A percentile compares a stretch with the other conserved stretches of the same genome.
phyloP scores from a whole-genome alignment of 73 alveolate species.

The Paramecium bursaria region DNA sequence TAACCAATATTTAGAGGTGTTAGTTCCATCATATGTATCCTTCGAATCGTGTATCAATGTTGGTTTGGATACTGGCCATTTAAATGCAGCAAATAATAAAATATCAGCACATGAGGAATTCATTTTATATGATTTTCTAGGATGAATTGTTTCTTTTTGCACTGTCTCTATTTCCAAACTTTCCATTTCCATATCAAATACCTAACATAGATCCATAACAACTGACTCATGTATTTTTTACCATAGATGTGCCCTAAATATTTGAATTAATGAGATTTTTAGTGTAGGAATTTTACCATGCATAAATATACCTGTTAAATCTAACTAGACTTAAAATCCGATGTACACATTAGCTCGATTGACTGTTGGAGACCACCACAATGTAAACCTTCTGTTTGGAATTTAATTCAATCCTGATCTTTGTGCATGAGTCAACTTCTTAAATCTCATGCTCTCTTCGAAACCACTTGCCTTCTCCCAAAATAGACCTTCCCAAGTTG shows the following conservation, averaged over 20 bases:
- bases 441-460: conserved; percentile 99
- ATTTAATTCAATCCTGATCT: conserved; percentile 99
- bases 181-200: conserved; percentile 98
- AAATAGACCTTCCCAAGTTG: conserved; percentile 99
- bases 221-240: conserved; percentile 99
- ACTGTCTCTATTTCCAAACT: conserved; percentile 98
- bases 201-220: conserved; percentile 99
- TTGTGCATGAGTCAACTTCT: conserved; percentile 99
- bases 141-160: conserved; percentile 99
- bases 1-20: conserved; percentile 98
- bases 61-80: conserved; percentile 99
- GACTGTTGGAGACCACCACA: conserved; percentile 99
- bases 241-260: conserved; percentile 99
- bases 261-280: conserved; percentile 98
- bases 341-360: conserved; percentile 99
- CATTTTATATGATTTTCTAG: conserved; percentile 99
- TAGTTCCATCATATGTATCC: conserved; percentile 97
- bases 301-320: conserved; percentile 99
- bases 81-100: conserved; percentile 97
- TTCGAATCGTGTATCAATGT: conserved; percentile 96
- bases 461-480: conserved; percentile 99
- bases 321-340: conserved; percentile 99
- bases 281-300: conserved; percentile 99
- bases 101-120: conserved; percentile 99
- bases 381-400: conserved; percentile 99